phyloP scores from a whole-genome alignment of 331 rosid genomes.

The Spiraea crenata region DNA sequence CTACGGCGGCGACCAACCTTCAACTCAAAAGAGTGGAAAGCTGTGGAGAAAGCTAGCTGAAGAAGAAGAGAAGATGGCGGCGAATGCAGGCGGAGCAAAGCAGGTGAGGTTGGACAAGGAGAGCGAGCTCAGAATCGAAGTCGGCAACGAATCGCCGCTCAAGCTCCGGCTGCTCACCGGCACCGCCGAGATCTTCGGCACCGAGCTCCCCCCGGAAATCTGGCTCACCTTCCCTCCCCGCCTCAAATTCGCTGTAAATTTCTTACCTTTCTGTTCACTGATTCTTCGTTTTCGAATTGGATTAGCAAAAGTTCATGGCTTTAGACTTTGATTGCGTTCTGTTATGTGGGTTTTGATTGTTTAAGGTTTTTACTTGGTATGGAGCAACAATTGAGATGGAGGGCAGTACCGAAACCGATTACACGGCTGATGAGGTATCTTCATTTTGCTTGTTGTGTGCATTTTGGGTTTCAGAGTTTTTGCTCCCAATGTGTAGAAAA shows the following conservation, averaged over 20 bases:
- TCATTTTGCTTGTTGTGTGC: neutral
- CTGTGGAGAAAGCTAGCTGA: neutral
- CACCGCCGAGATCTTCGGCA: conserved; percentile 87
- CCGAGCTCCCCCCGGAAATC: conserved; percentile 90
- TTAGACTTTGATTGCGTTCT: neutral
- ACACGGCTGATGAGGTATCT: conserved; percentile 86
- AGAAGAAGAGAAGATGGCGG: conserved; percentile 28
- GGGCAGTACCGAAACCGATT: conserved; percentile 82
- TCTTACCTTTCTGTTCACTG: neutral
- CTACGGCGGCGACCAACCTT: too few relatives aligned
- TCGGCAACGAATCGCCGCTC: conserved; percentile 64
- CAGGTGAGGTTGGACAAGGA: conserved; percentile 85
- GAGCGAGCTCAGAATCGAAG: conserved; percentile 87
- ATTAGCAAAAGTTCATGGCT: neutral
- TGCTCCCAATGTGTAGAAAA: neutral
- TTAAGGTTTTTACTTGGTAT: conserved; percentile 81
- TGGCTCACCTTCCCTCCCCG: conserved; percentile 87
- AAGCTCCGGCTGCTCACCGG: conserved; percentile 78
- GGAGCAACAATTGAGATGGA: conserved; percentile 97
- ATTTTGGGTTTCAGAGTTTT: too few relatives aligned
- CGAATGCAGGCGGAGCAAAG: conserved; percentile 52
- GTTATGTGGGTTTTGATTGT: conserved; percentile 2
- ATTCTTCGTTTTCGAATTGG: neutral
- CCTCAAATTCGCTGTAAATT: conserved; percentile 72
- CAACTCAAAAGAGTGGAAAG: too few relatives aligned